Percentiles rank a stretch among this genome's conserved stretches.
Conservation (phyloP, 1,284 basidiomycete species). For the Ceratobasidium sp. region DNA sequence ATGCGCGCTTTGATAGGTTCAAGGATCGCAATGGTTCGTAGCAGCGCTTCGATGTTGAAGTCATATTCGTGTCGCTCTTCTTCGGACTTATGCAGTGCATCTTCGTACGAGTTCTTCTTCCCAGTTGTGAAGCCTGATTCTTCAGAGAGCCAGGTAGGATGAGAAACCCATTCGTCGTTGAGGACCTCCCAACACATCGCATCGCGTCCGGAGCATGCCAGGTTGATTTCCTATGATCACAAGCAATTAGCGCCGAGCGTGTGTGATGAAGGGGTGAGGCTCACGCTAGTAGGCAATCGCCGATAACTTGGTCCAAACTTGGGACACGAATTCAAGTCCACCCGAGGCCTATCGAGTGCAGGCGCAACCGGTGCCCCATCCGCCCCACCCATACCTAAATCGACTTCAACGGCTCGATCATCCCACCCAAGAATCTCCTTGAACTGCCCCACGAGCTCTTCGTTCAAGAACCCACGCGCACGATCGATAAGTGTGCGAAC, state of each 20-base stretch:
- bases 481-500: slow-evolving; percentile 83
- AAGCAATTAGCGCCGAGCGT: slow-evolving; percentile 4
- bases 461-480: slow-evolving; percentile 79
- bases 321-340: slow-evolving; percentile 57
- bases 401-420: slow-evolving; percentile 54
- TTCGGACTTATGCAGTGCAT: slow-evolving; percentile 95
- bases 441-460: slow-evolving; percentile 86
- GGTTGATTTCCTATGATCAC: slow-evolving; percentile 76
- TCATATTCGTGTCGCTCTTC: slow-evolving; percentile 99
- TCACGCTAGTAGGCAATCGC: slow-evolving; percentile 83
- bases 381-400: slow-evolving; percentile 65
- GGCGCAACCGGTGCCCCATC: slow-evolving; percentile 77
- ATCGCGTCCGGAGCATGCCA: slow-evolving; percentile 95
- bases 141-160: slow-evolving; percentile 98
- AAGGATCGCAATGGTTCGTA: slow-evolving; percentile 90
- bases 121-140: slow-evolving; percentile 93
- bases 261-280: slow-evolving; percentile 60
- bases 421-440: slow-evolving; percentile 87
- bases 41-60: slow-evolving; percentile 93
- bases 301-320: slow-evolving; percentile 90
- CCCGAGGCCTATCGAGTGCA: slow-evolving; percentile 70
- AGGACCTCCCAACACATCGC: slow-evolving; percentile 96
- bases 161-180: slow-evolving; percentile 96
- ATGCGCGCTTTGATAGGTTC: slow-evolving; percentile 91
- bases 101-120: slow-evolving; percentile 98